Conservation (phyloP, 2,329 filamentous ascomycete species). For the Aspergillus aculeatus region DNA sequence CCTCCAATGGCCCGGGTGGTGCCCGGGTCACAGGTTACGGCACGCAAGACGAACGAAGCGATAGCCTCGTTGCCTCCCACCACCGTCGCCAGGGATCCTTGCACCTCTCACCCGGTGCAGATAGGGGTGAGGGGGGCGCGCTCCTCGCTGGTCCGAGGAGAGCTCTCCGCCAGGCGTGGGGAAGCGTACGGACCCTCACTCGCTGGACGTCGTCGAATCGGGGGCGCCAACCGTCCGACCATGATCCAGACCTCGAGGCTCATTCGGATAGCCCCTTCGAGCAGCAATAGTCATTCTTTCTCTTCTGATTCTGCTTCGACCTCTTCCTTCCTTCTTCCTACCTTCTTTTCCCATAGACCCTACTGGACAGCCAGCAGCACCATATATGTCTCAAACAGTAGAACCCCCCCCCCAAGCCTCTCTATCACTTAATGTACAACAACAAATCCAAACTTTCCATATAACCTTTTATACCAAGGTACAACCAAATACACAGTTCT, state of each 20-base stretch:
- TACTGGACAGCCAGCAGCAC: neutral
- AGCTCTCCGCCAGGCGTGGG: slow-evolving; percentile 26
- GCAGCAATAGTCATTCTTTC: neutral
- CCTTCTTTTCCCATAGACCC: neutral
- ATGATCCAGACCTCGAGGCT: slow-evolving; percentile 15
- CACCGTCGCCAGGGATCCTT: slow-evolving; percentile 1
- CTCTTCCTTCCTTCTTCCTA: neutral
- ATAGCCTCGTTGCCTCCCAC: neutral
- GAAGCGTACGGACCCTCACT: slow-evolving; percentile 23
- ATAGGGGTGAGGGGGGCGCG: slow-evolving; percentile 2
- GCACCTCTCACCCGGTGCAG: neutral
- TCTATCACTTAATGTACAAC: neutral
- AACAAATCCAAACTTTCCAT: neutral
- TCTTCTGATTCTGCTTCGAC: neutral
- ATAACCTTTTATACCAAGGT: no score
- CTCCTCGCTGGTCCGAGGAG: slow-evolving; percentile 31
- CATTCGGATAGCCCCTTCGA: slow-evolving; percentile 1
- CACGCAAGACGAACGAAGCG: slow-evolving; percentile 23
- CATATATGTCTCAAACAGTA: neutral
- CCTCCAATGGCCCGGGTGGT: slow-evolving; percentile 30
- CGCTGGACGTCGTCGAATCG: slow-evolving; percentile 22
- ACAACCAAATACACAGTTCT: no score
- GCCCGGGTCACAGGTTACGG: slow-evolving; percentile 27
- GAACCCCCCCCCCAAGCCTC: neutral
- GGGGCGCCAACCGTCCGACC: neutral